Evolutionary conservation across 2,329 filamentous ascomycete species (phyloP).

Genomic region (Colletotrichum melonis): DNA sequence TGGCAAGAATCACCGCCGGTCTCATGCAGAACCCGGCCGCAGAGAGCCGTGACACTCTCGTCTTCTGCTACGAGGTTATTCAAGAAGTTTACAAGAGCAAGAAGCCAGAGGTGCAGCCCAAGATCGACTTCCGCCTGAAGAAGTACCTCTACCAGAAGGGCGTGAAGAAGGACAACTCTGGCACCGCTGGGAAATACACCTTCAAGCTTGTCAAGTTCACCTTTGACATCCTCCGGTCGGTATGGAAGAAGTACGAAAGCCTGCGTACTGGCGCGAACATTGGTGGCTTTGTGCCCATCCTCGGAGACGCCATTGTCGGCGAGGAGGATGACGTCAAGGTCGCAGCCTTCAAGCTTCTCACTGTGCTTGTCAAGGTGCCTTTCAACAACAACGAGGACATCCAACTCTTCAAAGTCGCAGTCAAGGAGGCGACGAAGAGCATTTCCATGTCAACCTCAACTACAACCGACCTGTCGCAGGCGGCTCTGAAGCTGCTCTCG

Average conservation of each 20-base stretch:
- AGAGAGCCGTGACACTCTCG: slow-evolving; percentile 82
- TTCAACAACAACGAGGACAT: slow-evolving; percentile 76
- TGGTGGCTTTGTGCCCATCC: slow-evolving; percentile 85
- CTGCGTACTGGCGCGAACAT: slow-evolving; percentile 85
- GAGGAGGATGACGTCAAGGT: slow-evolving; percentile 94
- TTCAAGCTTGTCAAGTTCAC: slow-evolving; percentile 92
- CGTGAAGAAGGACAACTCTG: slow-evolving; percentile 78
- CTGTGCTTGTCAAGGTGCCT: slow-evolving; percentile 86
- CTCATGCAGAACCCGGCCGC: slow-evolving; percentile 84
- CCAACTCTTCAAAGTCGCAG: slow-evolving; percentile 78
- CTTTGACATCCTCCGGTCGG: slow-evolving; percentile 84
- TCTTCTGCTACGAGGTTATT: slow-evolving; percentile 96
- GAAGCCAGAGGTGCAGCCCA: slow-evolving; percentile 61
- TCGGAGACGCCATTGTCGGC: slow-evolving; percentile 87
- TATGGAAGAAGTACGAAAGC: slow-evolving; percentile 87
- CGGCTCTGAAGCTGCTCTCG: slow-evolving; percentile 88
- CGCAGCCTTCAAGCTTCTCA: slow-evolving; percentile 86
- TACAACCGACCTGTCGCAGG: slow-evolving; percentile 85
- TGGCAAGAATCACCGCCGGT: slow-evolving; percentile 85
- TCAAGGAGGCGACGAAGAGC: slow-evolving; percentile 85
- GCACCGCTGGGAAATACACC: slow-evolving; percentile 80
- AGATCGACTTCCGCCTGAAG: slow-evolving; percentile 71
- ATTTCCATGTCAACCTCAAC: slow-evolving; percentile 83
- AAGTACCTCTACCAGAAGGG: slow-evolving; percentile 86
- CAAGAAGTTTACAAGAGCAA: slow-evolving; percentile 82